Evolutionary conservation across 768 basidiomycete species (phyloP), one percentile per base, ranked within the genome.

Genomic region (Auriscalpium vulgare): DNA sequence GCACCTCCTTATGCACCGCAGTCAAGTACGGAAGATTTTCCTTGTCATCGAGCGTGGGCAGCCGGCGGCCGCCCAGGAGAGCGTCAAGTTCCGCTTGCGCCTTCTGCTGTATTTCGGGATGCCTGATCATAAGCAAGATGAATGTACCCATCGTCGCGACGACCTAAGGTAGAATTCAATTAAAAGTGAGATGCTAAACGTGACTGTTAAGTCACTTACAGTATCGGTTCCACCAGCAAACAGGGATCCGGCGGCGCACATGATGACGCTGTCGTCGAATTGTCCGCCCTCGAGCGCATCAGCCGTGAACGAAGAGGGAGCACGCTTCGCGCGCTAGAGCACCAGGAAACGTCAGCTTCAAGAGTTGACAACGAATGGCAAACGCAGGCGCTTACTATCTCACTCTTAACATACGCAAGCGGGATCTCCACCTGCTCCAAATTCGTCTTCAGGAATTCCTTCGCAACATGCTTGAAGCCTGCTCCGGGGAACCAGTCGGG

Each of bases 71-170:
- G 7, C 66, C 66, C 8, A 67, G 44, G 5, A 66, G 57, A 9
- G 51, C 38, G 37, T 65, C 67, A 13, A 68, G 47, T 43, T 68
- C 66, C 37, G 53, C 59, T 36, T 65, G 66, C 23, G 67, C 67
- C 52, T 59, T 58, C 14, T 29, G 36, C 47, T 64, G 64, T 10
- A 59, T 61, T 4, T 64, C 63, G n/a, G 66, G 67, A 45, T 58
- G 51, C 19, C 57, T 52, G 23, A 58, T 53, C 62, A 60, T 62
- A 19, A 56, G 54, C 34, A 64, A 54, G 23, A 63, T 17, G 53
- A 64, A 65, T 10, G 58, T 55, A 19, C 47, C 49, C 3, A 57
- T 17, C 10, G 60, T 56, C n/a, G 59, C 47, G 19, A 53, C 53
- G 9, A 61, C 54, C 60, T 63, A 47, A 40, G 7, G 40, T 7